Percentiles rank a stretch among this genome's conserved stretches.
These are phyloP conservation scores for Yamadazyma sp. DNA, from an alignment of 1,139 yeast genomes.

Conservation along the genomic window DNA sequence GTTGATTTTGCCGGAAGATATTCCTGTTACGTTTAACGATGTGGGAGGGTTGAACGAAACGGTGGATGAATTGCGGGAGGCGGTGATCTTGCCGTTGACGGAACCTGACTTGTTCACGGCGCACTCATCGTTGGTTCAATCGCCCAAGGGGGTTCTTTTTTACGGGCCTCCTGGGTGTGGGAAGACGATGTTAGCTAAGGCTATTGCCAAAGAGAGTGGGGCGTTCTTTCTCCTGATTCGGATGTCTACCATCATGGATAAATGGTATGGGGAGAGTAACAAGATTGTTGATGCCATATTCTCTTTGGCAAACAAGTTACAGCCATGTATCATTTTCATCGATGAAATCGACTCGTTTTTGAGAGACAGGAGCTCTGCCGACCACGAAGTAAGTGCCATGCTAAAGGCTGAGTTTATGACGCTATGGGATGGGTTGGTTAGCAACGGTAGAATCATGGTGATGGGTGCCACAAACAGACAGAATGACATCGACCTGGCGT, in stretches of 20 bases:
- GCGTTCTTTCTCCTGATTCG: constrained; percentile 90
- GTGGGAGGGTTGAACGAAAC: constrained; percentile 86
- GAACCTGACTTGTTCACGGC: constrained; percentile 63
- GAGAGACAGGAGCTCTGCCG: constrained; percentile 79
- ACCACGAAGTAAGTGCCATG: constrained; percentile 95
- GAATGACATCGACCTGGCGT: constrained; percentile 88
- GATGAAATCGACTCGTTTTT: constrained; percentile 96
- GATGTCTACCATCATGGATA: constrained; percentile 95
- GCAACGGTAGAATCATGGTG: constrained; percentile 78
- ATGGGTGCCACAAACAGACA: constrained; percentile 96
- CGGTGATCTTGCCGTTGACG: constrained; percentile 85
- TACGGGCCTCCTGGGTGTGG: constrained; percentile 99
- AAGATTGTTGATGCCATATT: constrained; percentile 93
- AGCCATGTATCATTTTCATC: constrained; percentile 92
- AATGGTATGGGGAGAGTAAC: constrained; percentile 97
- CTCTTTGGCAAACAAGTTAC: constrained; percentile 83
- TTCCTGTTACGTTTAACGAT: constrained; percentile 70
- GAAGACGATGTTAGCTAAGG: constrained; percentile 95
- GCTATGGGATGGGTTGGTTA: constrained; percentile 89
- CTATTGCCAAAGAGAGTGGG: constrained; percentile 87
- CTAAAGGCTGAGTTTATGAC: constrained; percentile 98
- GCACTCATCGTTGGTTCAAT: constrained; percentile 68
- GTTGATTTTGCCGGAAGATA: constrained; percentile 84
- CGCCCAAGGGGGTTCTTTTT: constrained; percentile 91
- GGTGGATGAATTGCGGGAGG: constrained; percentile 81